Evolutionary conservation across 2,329 filamentous ascomycete genomes (phyloP), one percentile per base, ranked within the genome.

Genomic region (Cryphonectria radicalis): DNA sequence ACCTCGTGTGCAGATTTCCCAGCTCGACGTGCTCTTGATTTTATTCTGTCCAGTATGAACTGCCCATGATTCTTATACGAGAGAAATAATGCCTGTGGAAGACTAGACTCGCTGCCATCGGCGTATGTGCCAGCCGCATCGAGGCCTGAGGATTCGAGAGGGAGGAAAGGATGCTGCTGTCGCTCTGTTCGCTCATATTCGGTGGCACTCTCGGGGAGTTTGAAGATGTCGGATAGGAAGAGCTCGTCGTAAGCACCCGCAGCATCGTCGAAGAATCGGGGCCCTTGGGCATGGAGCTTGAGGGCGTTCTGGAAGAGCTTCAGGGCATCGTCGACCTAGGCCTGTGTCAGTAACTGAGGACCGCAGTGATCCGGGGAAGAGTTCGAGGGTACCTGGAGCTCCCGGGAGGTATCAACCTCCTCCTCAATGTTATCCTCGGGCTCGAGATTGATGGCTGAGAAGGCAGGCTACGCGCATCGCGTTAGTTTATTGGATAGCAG

Each of bases 51-150:
- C n/a, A 99, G 85, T 71, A 92, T 85, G 78, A 97, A 98, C 78
- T 98, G 93, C 59, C 94, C 96, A 81, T 95, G 91, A 76, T 98
- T 99, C 81, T 98, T 99, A 84, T 97, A 94, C 1, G 95, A 93
- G 10, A 99, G 87, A 77, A 97, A 98, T 28, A 98, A 86, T 14
- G 97, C 94, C 78, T 98, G 95, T 0, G 93, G 91, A 13, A 98
- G 84, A 65, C 92, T 95, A 78, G 92, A 96, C 22, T 91, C 93
- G 2, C 90, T 90, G 40, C 89, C 91, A 74, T 97, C 94, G 65
- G 89, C 88, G 66, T 90, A 89, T 71, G 88, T 88, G 40, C 88
- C 87, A 37, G 87, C 83, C 10, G 86, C 82, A 68, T 88, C 88
- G n/a, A 89, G 80, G 19, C 84, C 83, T 1, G 80, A 79, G 3